Evolutionary conservation across 192 early-diverging fungal species (phyloP).

Genomic region (Kickxella alabastrina): DNA sequence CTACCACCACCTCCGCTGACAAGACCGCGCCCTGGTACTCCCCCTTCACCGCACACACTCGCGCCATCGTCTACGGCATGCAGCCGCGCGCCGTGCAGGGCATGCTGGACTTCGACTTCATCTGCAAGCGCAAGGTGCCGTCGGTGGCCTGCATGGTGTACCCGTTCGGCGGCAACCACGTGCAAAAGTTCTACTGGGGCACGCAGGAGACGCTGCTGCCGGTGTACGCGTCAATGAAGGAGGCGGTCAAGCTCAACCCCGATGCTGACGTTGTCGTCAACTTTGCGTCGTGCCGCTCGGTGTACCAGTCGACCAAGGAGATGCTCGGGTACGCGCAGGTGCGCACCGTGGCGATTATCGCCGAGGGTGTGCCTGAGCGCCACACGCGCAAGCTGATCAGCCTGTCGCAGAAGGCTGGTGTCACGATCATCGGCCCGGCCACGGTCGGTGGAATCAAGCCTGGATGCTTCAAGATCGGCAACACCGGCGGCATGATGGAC

Average conservation of each 20-base stretch:
- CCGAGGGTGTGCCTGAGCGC: constrained; percentile 97
- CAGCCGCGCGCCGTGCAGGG: constrained; percentile 98
- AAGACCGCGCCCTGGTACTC: constrained; percentile 58
- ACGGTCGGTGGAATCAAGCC: constrained; percentile 99
- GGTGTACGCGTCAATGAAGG: constrained; percentile 84
- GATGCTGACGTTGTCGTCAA: constrained; percentile 95
- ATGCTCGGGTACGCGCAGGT: constrained; percentile 80
- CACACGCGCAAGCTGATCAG: constrained; percentile 88
- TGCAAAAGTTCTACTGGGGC: constrained; percentile 99
- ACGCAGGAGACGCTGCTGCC: constrained; percentile 94
- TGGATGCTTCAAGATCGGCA: constrained; percentile 99
- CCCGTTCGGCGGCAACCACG: constrained; percentile 97
- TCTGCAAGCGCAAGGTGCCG: constrained; percentile 88
- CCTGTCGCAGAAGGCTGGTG: constrained; percentile 71
- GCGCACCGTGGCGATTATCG: constrained; percentile 94
- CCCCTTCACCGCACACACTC: constrained; percentile 78
- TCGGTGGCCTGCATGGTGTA: constrained; percentile 99
- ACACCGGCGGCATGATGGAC: constrained; percentile 99
- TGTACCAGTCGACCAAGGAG: constrained; percentile 88
- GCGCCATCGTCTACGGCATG: constrained; percentile 97
- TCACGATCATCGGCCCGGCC: constrained; percentile 94
- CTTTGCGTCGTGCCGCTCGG: constrained; percentile 97
- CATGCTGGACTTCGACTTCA: constrained; percentile 99
- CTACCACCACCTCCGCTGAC: constrained; percentile 21
- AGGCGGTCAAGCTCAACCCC: constrained; percentile 79